Evolutionary conservation across 805 yeast species (phyloP).

Genomic region (Priceomyces medius): DNA sequence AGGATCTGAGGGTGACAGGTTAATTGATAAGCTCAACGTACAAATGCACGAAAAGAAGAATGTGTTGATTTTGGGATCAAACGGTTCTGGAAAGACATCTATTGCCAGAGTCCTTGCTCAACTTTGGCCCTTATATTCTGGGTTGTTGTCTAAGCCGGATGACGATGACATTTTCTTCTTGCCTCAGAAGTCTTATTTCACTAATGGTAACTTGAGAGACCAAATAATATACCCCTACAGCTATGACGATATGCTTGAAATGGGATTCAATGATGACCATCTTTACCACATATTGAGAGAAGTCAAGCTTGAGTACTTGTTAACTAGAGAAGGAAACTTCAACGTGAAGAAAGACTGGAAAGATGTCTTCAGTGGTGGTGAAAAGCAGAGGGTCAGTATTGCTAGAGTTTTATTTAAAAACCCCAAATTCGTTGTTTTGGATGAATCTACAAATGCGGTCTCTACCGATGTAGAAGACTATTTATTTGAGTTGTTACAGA

Average conservation of each 20-base stretch:
- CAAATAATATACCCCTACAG: slow-evolving; percentile 87
- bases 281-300: slow-evolving; percentile 65
- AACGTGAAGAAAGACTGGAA: slow-evolving; percentile 72
- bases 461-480: slow-evolving; percentile 87
- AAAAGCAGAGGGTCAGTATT: slow-evolving; percentile 84
- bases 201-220: slow-evolving; percentile 81
- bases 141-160: slow-evolving; percentile 76
- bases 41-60: slow-evolving; percentile 62
- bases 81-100: slow-evolving; percentile 88
- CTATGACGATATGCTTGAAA: slow-evolving; percentile 70
- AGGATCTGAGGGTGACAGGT: slow-evolving; percentile 60
- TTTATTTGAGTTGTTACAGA: slow-evolving; percentile 71
- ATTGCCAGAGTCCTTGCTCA: slow-evolving; percentile 82
- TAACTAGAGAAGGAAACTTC: slow-evolving; percentile 62
- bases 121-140: slow-evolving; percentile 87
- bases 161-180: slow-evolving; percentile 69
- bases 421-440: slow-evolving; percentile 80
- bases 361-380: slow-evolving; percentile 95
- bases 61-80: slow-evolving; percentile 77
- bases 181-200: slow-evolving; percentile 85
- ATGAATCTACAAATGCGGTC: slow-evolving; percentile 93
- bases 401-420: slow-evolving; percentile 80
- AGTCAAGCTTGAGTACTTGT: slow-evolving; percentile 78
- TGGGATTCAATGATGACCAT: slow-evolving; percentile 69
- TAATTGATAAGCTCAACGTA: slow-evolving; percentile 60